Conservation (phyloP, 2,329 filamentous ascomycete species). For the Talaromyces rugulosus region DNA sequence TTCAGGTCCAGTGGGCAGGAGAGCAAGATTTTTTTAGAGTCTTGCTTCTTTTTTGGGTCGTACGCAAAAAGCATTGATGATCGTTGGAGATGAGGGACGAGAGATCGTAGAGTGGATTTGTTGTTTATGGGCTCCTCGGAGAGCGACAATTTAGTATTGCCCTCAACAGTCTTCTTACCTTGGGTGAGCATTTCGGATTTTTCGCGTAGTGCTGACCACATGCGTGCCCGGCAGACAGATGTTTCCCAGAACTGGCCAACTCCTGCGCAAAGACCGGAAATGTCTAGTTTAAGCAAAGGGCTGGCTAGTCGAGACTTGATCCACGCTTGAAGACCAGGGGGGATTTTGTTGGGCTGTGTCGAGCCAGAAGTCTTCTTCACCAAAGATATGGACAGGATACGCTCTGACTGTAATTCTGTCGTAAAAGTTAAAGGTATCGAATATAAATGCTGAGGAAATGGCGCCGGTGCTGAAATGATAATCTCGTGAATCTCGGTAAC, state of each 20-base stretch:
- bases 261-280: slow-evolving; percentile 40
- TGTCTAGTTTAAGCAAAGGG: slow-evolving; percentile 31
- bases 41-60: neutral
- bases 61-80: slow-evolving; percentile 30
- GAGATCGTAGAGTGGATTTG: slow-evolving; percentile 21
- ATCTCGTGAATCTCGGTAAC: slow-evolving; percentile 32
- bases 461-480: slow-evolving; percentile 31
- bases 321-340: slow-evolving; percentile 30
- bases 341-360: slow-evolving; percentile 23
- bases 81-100: slow-evolving; percentile 35
- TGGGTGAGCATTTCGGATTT: slow-evolving; percentile 18
- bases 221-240: slow-evolving; percentile 30
- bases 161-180: neutral
- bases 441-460: slow-evolving; percentile 32
- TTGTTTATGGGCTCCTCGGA: slow-evolving; percentile 17
- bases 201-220: slow-evolving; percentile 33
- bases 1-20: slow-evolving; percentile 33
- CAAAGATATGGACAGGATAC: slow-evolving; percentile 29
- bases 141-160: neutral
- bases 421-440: slow-evolving; percentile 31
- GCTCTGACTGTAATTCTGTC: slow-evolving; percentile 31
- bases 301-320: slow-evolving; percentile 31
- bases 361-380: slow-evolving; percentile 13
- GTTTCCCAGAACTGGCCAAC: slow-evolving; percentile 41
- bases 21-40: slow-evolving; percentile 23